Conservation (phyloP, 352 stramenopile genomes). For the Phytophthora chlamydospora region DNA sequence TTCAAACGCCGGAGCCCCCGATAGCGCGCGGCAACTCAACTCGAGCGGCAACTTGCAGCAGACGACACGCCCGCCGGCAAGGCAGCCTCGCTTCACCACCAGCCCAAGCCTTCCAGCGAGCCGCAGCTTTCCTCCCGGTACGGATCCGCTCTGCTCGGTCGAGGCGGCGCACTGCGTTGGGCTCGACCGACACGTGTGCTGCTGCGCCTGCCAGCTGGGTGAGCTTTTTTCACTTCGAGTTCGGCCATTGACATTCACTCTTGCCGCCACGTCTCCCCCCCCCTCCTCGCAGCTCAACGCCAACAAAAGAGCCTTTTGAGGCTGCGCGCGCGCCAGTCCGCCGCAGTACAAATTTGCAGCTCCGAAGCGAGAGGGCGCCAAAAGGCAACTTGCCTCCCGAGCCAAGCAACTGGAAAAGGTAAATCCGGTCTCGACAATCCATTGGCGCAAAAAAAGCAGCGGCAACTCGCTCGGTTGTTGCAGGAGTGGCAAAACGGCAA, state of each 20-base stretch:
- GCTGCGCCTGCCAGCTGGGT: slow-evolving; percentile 20
- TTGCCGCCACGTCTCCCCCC: slow-evolving; percentile 15
- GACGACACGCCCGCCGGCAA: slow-evolving; percentile 7
- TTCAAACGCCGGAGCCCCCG: slow-evolving; percentile 18
- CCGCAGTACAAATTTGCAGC: slow-evolving; percentile 14
- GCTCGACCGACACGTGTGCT: slow-evolving; percentile 9
- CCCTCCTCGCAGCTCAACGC: slow-evolving; percentile 16
- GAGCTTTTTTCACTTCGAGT: slow-evolving; percentile 30
- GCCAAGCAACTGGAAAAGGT: background rate
- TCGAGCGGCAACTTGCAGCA: slow-evolving; percentile 32
- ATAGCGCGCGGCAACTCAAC: slow-evolving; percentile 30
- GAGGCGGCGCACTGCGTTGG: background rate
- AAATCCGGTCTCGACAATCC: no score
- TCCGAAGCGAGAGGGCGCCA: slow-evolving; percentile 8
- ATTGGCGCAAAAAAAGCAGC: slow-evolving; percentile 4
- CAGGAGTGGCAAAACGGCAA: slow-evolving; percentile 10
- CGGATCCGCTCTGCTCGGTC: background rate
- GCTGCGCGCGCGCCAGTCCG: slow-evolving; percentile 7
- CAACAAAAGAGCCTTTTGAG: slow-evolving; percentile 6
- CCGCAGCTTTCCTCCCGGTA: slow-evolving; percentile 20
- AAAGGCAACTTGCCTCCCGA: slow-evolving; percentile 17
- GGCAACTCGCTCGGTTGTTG: slow-evolving; percentile 9
- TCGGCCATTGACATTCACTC: slow-evolving; percentile 37
- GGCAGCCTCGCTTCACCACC: background rate
- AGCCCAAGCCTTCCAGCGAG: background rate